phyloP scores from a whole-genome alignment of 768 basidiomycete species.

The Royoungia palumana region DNA sequence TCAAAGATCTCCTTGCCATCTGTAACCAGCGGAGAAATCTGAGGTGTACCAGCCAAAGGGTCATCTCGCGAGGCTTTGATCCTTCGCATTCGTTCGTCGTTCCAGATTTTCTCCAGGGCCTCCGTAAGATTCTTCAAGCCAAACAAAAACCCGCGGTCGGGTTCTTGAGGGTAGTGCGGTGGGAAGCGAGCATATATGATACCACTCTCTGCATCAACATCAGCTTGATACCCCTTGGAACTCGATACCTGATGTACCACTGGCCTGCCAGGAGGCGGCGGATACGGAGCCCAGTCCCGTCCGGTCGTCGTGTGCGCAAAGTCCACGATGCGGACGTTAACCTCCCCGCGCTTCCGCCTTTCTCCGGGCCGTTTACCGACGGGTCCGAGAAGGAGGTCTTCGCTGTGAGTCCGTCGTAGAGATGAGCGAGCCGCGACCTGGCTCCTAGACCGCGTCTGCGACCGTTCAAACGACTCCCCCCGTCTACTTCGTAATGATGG shows the following conservation, averaged over 20 bases:
- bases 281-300: conserved; percentile 76
- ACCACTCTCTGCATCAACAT: conserved; percentile 79
- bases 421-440: conserved; percentile 40
- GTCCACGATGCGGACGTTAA: conserved; percentile 95
- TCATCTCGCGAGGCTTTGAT: conserved; percentile 63
- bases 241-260: conserved; percentile 48
- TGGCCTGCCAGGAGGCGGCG: conserved; percentile 41
- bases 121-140: conserved; percentile 80
- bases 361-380: conserved; percentile 58
- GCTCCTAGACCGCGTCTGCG: conserved; percentile 38
- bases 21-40: conserved; percentile 60
- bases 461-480: conserved; percentile 73
- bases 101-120: conserved; percentile 82
- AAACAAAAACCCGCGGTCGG: conserved; percentile 92
- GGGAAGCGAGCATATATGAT: conserved; percentile 90
- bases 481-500: conserved; percentile 66
- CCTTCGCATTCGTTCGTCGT: conserved; percentile 71
- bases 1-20: conserved; percentile 81
- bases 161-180: conserved; percentile 82
- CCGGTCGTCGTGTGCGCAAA: conserved; percentile 99
- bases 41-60: conserved; percentile 40
- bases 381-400: conserved; percentile 71
- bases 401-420: conserved; percentile 74
- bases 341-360: conserved; percentile 82
- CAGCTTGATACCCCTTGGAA: conserved; percentile 75